These are phyloP conservation scores for Gillenia trifoliata DNA, from an alignment of 306 rosid species.

Conservation along the genomic window DNA sequence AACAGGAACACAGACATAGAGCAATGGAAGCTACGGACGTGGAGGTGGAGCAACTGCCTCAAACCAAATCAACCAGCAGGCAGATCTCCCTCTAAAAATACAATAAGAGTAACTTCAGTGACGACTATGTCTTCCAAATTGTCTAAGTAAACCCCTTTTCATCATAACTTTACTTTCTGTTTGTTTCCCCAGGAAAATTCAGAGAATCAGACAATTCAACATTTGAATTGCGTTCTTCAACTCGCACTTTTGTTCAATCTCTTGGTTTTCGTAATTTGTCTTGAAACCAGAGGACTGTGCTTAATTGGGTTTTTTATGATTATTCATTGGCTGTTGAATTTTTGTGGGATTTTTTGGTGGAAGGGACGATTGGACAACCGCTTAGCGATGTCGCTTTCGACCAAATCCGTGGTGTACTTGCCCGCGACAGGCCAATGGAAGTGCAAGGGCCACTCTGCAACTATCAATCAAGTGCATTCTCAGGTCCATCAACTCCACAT, in stretches of 20 bases:
- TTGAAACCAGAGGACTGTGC: not conserved
- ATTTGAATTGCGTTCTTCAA: conserved; percentile 1
- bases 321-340: conserved; percentile 6
- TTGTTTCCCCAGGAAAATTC: conserved; percentile 2
- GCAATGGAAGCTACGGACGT: conserved; percentile 61
- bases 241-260: not conserved
- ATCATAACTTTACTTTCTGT: not conserved
- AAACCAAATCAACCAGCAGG: conserved; percentile 31
- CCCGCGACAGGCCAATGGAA: conserved; percentile 82
- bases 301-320: conserved; percentile 19
- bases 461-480: conserved; percentile 71
- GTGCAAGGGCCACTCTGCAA: conserved; percentile 72
- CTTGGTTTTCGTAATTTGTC: not conserved
- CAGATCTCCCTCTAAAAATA: conserved; percentile 63
- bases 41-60: conserved; percentile 67
- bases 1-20: not conserved
- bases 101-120: conserved; percentile 83
- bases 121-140: conserved; percentile 86
- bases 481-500: conserved; percentile 48
- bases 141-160: conserved; percentile 51
- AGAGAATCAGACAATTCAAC: not conserved
- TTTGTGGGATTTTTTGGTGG: conserved; percentile 14
- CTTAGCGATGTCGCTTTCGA: conserved; percentile 86
- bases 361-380: conserved; percentile 95
- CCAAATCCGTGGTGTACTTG: conserved; percentile 75